These are phyloP conservation scores for Phytophthora melonis DNA, from an alignment of 352 stramenopile species.

Conservation along the genomic window DNA sequence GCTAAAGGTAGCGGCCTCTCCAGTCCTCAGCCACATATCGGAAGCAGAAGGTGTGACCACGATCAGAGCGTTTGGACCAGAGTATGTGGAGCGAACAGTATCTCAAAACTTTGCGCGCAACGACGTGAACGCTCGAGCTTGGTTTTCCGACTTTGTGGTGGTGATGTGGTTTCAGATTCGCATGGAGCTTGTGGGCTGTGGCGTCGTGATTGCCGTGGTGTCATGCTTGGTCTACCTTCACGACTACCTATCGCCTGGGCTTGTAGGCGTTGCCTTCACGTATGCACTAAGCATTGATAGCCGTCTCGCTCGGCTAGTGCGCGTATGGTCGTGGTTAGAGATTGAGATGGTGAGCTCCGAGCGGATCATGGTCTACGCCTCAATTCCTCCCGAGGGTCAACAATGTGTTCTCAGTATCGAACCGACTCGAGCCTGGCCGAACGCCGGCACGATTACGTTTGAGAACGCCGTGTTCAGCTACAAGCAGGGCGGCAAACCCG, in stretches of 20 bases:
- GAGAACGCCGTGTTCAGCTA: slow-evolving; percentile 28
- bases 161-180: slow-evolving; percentile 55
- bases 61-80: slow-evolving; percentile 48
- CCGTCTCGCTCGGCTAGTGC: slow-evolving; percentile 64
- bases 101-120: slow-evolving; percentile 32
- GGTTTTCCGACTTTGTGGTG: slow-evolving; percentile 38
- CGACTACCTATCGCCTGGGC: slow-evolving; percentile 50
- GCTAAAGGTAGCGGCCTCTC: slow-evolving; percentile 43
- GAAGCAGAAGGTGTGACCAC: slow-evolving; percentile 37
- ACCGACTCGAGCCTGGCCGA: slow-evolving; percentile 65
- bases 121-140: slow-evolving; percentile 42
- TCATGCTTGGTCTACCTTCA: slow-evolving; percentile 47
- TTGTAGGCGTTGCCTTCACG: slow-evolving; percentile 88
- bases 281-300: slow-evolving; percentile 89
- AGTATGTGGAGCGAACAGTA: slow-evolving; percentile 29
- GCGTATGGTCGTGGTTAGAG: slow-evolving; percentile 46
- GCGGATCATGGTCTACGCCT: slow-evolving; percentile 55
- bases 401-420: slow-evolving; percentile 27
- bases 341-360: slow-evolving; percentile 59
- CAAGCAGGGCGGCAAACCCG: slow-evolving; percentile 8
- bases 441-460: slow-evolving; percentile 74
- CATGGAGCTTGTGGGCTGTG: slow-evolving; percentile 55
- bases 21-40: slow-evolving; percentile 48
- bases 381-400: slow-evolving; percentile 37
- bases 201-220: slow-evolving; percentile 45